Evolutionary conservation across 805 yeast genomes (phyloP).

Genomic region (Metschnikowia similis): DNA sequence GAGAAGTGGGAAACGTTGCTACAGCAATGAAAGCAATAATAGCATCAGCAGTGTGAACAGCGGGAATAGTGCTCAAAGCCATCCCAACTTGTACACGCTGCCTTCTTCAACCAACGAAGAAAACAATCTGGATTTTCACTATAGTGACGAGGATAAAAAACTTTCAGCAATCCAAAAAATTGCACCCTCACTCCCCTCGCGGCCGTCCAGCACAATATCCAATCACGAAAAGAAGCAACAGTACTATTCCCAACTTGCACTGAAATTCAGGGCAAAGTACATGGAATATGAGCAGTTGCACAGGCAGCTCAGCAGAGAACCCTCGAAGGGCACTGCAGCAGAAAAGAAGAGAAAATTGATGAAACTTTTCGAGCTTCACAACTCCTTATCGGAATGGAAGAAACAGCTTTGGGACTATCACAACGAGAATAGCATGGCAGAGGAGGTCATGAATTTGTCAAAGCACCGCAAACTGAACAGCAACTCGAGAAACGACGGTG

Average conservation of each 20-base stretch:
- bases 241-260: slow-evolving; percentile 17
- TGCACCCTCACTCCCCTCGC: slow-evolving; percentile 9
- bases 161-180: slow-evolving; percentile 2
- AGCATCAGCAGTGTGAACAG: slow-evolving; percentile 14
- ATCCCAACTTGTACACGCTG: slow-evolving; percentile 25
- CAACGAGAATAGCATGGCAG: slow-evolving; percentile 28
- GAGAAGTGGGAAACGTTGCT: slow-evolving; percentile 12
- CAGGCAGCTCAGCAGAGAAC: slow-evolving; percentile 9
- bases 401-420: slow-evolving; percentile 48
- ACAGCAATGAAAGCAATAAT: slow-evolving; percentile 11
- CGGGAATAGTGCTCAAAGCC: slow-evolving; percentile 3
- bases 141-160: slow-evolving; percentile 14
- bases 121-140: slow-evolving; percentile 9
- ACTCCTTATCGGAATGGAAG: slow-evolving; percentile 51
- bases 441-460: slow-evolving; percentile 33
- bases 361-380: slow-evolving; percentile 47
- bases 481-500: background rate
- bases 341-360: slow-evolving; percentile 23
- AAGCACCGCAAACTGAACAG: slow-evolving; percentile 31
- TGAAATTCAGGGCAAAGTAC: slow-evolving; percentile 14
- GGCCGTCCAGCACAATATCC: slow-evolving; percentile 14
- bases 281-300: slow-evolving; percentile 16
- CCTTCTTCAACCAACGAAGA: slow-evolving; percentile 35
- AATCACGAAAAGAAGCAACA: slow-evolving; percentile 17
- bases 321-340: slow-evolving; percentile 7